These are phyloP conservation scores for Suillus alpinus DNA, from an alignment of 768 basidiomycete species.

Conservation along the genomic window DNA sequence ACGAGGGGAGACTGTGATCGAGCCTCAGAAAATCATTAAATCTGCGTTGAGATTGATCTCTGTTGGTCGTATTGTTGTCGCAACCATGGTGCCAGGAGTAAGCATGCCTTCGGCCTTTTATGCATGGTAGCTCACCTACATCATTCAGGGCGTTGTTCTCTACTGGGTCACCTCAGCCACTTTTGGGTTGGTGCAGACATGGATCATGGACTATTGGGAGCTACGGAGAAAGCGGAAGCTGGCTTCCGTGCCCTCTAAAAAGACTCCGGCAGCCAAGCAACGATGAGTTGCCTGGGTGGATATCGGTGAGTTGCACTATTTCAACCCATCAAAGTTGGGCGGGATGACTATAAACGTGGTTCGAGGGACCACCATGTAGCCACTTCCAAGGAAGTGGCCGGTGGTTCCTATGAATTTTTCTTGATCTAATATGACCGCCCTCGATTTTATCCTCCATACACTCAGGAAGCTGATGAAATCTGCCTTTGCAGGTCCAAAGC, in stretches of 20 bases:
- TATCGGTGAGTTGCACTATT: background rate
- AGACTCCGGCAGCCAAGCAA: background rate
- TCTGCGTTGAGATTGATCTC: conserved; percentile 54
- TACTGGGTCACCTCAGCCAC: conserved; percentile 80
- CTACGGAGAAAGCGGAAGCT: conserved; percentile 34
- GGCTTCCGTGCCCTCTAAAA: background rate
- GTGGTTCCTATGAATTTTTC: conserved; percentile 56
- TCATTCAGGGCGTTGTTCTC: conserved; percentile 51
- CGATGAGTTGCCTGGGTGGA: conserved; percentile 8
- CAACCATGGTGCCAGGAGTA: conserved; percentile 71
- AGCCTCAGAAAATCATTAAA: conserved; percentile 52
- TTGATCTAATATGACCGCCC: conserved; percentile 90
- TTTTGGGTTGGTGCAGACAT: conserved; percentile 73
- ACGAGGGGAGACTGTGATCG: conserved; percentile 42
- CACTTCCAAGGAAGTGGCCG: conserved; percentile 34
- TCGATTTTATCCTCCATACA: conserved; percentile 1
- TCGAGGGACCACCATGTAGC: conserved; percentile 55
- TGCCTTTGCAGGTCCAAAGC: background rate
- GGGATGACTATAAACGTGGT: conserved; percentile 77
- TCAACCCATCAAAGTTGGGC: background rate
- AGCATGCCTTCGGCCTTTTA: conserved; percentile 14
- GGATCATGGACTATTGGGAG: conserved; percentile 67
- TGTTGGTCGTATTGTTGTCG: conserved; percentile 64
- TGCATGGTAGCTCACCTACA: conserved; percentile 5
- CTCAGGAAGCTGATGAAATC: conserved; percentile 10